phyloP scores from a whole-genome alignment of 345 rosid genomes.

The Clarkia xantiana region DNA sequence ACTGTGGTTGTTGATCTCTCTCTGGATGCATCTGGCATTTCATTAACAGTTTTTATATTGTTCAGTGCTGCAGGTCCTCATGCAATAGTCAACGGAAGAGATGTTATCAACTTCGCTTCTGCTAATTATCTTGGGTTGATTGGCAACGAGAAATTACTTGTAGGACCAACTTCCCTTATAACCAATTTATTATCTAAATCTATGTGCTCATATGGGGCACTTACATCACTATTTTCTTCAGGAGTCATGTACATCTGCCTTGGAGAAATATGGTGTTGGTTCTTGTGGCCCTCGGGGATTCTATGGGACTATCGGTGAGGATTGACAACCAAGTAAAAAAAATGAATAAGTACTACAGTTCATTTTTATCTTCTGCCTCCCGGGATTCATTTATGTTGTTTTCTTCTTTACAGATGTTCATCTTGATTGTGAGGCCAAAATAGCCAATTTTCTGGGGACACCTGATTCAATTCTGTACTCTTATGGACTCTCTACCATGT shows the following conservation, averaged over 20 bases:
- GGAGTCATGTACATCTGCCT: constrained; percentile 79
- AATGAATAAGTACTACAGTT: neutral
- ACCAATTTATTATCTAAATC: constrained; percentile 4
- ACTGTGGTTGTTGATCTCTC: no score
- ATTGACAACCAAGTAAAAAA: neutral
- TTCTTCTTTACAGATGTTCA: constrained; percentile 55
- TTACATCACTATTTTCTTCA: constrained; percentile 15
- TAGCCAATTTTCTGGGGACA: constrained; percentile 79
- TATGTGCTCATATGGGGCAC: neutral
- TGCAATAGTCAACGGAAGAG: constrained; percentile 67
- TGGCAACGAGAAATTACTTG: constrained; percentile 75
- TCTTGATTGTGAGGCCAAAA: constrained; percentile 93
- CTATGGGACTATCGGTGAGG: constrained; percentile 88
- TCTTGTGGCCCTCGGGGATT: constrained; percentile 98
- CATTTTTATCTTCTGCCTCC: constrained; percentile 1
- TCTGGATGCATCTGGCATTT: no score
- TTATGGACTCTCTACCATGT: constrained; percentile 91
- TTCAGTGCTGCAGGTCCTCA: constrained; percentile 90
- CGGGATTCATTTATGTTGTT: no score
- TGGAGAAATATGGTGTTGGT: constrained; percentile 97
- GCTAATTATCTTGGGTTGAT: constrained; percentile 92
- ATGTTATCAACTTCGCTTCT: constrained; percentile 82
- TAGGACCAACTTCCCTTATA: constrained; percentile 18
- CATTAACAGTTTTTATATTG: neutral
- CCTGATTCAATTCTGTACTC: constrained; percentile 93